Percentiles rank a stretch among this genome's conserved stretches.
Evolutionary conservation across 768 basidiomycete genomes (phyloP).

Genomic region (Russula olivacea): DNA sequence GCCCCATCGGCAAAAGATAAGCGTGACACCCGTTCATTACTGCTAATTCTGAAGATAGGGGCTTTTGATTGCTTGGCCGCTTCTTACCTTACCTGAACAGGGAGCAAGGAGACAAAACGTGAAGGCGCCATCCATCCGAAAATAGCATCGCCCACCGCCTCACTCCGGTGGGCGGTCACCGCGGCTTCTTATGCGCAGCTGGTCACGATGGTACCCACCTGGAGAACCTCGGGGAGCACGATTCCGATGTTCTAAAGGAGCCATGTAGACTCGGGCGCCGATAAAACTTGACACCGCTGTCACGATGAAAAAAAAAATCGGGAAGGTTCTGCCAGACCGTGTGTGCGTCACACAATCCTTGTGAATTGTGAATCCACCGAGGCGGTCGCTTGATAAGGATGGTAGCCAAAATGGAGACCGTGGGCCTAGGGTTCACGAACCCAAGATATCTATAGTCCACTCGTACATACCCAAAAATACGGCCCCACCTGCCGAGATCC

Average conservation of each 20-base stretch:
- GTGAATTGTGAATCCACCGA: conserved; percentile 1
- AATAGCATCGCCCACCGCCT: conserved; percentile 1
- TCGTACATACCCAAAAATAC: conserved; percentile 98
- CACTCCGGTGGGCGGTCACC: conserved; percentile 7
- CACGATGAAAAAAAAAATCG: not conserved
- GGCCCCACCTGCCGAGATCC: conserved; percentile 95
- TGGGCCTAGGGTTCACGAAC: conserved; percentile 10
- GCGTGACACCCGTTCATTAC: not conserved
- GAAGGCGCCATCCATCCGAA: conserved; percentile 12
- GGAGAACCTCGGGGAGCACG: not conserved
- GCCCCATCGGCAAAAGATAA: conserved; percentile 5
- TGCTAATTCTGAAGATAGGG: conserved; percentile 22
- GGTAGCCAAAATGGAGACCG: not conserved
- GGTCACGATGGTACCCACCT: conserved; percentile 2
- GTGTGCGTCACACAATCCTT: not conserved
- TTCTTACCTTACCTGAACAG: conserved; percentile 15
- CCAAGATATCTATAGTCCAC: conserved; percentile 35
- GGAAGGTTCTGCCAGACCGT: not conserved
- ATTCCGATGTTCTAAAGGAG: not conserved
- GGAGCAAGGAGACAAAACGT: conserved; percentile 7
- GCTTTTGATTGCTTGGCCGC: conserved; percentile 18
- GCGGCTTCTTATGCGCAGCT: conserved; percentile 7
- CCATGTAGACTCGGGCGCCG: not conserved
- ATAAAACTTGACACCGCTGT: conserved; percentile 2
- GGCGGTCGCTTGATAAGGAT: not conserved